Conservation (phyloP, 164 flowering plant species). For the Kingdonia uniflora region DNA sequence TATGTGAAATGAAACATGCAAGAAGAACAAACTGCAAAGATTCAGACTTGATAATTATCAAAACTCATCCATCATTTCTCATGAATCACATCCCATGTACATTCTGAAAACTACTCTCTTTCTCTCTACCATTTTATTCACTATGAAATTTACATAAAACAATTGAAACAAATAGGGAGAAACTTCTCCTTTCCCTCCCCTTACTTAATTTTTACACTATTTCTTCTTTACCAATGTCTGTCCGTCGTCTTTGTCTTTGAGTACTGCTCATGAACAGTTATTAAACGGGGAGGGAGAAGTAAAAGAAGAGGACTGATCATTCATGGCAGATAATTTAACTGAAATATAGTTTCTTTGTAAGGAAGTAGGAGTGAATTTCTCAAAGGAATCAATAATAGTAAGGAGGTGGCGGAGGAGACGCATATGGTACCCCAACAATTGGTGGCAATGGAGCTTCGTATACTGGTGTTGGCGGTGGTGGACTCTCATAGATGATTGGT, state of each 20-base stretch:
- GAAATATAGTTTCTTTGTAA: slow-evolving; percentile 2
- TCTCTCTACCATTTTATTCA: slow-evolving; percentile 38
- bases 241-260: slow-evolving; percentile 9
- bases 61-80: too few relatives aligned
- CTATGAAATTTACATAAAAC: slow-evolving; percentile 32
- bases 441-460: slow-evolving; percentile 9
- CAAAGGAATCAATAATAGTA: slow-evolving; percentile 49
- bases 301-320: slow-evolving; percentile 12
- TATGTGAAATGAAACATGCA: too few relatives aligned
- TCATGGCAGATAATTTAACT: slow-evolving; percentile 6
- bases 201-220: not conserved
- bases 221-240: not conserved
- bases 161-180: slow-evolving; percentile 50
- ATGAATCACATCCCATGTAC: slow-evolving; percentile 1
- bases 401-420: slow-evolving; percentile 12
- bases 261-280: slow-evolving; percentile 9
- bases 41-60: too few relatives aligned
- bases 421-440: slow-evolving; percentile 2
- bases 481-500: not conserved
- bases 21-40: too few relatives aligned
- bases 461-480: slow-evolving; percentile 19
- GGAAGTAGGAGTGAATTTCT: slow-evolving; percentile 32
- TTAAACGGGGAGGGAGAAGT: not conserved
- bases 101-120: slow-evolving; percentile 1
- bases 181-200: slow-evolving; percentile 23